These are phyloP conservation scores for Gloeostereum incarnatum DNA, from an alignment of 768 basidiomycete species.

Conservation along the genomic window DNA sequence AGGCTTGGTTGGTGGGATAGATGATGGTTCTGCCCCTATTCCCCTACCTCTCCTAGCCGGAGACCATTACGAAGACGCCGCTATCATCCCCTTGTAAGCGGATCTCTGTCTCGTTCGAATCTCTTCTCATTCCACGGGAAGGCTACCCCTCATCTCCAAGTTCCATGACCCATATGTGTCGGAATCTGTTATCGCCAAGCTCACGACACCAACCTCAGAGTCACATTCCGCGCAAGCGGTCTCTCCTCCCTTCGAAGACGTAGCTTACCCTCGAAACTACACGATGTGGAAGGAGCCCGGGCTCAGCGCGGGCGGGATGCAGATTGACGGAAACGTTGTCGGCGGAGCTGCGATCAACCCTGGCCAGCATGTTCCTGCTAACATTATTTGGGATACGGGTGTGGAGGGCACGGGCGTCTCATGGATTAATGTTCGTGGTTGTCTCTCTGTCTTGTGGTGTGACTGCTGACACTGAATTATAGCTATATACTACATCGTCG, in stretches of 20 bases:
- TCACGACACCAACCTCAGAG: conserved; percentile 8
- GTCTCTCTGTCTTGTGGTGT: not conserved
- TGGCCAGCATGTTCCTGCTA: conserved; percentile 13
- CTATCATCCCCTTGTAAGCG: conserved; percentile 15
- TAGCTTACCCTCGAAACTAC: conserved; percentile 16
- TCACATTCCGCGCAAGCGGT: conserved; percentile 15
- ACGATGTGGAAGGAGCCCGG: conserved; percentile 17
- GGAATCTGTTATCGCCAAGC: conserved; percentile 7
- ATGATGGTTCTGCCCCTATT: conserved; percentile 15
- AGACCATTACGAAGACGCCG: conserved; percentile 17
- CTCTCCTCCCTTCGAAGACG: conserved; percentile 18
- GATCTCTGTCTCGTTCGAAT: not conserved
- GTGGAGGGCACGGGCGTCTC: conserved; percentile 5
- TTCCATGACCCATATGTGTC: conserved; percentile 19
- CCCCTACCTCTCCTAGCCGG: conserved; percentile 16
- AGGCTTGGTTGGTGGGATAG: conserved; percentile 17
- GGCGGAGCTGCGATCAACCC: conserved; percentile 19
- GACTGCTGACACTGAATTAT: not conserved
- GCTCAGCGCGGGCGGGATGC: conserved; percentile 18
- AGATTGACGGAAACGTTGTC: conserved; percentile 15
- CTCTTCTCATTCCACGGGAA: conserved; percentile 2
- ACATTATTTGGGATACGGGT: conserved; percentile 15
- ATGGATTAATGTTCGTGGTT: conserved; percentile 16
- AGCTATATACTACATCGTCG: conserved; percentile 17
- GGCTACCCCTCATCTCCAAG: conserved; percentile 16